Percentiles rank a stretch among this genome's conserved stretches.
Conservation (phyloP, 352 stramenopile genomes). For the Phytophthora multivora region DNA sequence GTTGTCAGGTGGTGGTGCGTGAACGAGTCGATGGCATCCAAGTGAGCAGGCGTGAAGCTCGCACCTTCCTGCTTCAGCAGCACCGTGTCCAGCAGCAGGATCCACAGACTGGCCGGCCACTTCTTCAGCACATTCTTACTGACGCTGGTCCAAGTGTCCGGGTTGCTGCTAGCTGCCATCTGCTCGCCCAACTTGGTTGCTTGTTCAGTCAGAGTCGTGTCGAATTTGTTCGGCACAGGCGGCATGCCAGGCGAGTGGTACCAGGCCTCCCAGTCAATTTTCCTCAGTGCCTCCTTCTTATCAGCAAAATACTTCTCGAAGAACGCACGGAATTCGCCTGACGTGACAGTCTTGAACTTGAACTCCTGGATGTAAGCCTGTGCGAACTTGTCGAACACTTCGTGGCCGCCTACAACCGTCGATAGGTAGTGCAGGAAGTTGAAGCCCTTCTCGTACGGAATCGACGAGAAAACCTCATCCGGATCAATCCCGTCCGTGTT, state of each 20-base stretch:
- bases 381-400: conserved; percentile 85
- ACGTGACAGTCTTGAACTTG: conserved; percentile 89
- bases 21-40: conserved; percentile 70
- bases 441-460: conserved; percentile 97
- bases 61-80: conserved; percentile 41
- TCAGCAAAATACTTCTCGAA: conserved; percentile 83
- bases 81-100: conserved; percentile 66
- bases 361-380: conserved; percentile 92
- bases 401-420: conserved; percentile 50
- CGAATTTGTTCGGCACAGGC: conserved; percentile 82
- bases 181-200: conserved; percentile 49
- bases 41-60: conserved; percentile 37
- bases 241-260: conserved; percentile 91
- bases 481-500: conserved; percentile 91
- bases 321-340: conserved; percentile 70
- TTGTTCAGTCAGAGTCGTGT: conserved; percentile 76
- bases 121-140: conserved; percentile 28
- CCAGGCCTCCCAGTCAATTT: conserved; percentile 95
- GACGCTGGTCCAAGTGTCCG: conserved; percentile 38
- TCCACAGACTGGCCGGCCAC: conserved; percentile 61
- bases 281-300: conserved; percentile 40
- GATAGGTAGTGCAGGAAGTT: conserved; percentile 85
- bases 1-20: conserved; percentile 47
- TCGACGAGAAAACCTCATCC: conserved; percentile 94
- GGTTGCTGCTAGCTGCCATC: conserved; percentile 34